Conservation (phyloP, 805 yeast genomes). For the Wilhelminamyces savonicus region DNA sequence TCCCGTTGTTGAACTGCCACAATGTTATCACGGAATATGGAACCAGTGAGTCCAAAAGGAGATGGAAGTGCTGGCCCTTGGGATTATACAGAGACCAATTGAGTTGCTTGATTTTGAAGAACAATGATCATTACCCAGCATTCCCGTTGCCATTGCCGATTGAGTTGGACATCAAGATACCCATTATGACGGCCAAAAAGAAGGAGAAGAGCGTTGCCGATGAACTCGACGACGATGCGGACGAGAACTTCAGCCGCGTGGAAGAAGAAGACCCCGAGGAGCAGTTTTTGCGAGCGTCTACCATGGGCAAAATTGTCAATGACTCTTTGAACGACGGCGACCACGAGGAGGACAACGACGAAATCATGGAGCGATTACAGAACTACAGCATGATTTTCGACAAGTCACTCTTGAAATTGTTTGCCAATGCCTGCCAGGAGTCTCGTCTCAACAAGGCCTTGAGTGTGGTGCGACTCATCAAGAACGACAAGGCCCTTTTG, state of each 20-base stretch:
- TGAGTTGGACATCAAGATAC: slow-evolving; percentile 66
- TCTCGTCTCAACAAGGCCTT: slow-evolving; percentile 60
- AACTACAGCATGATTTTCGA: slow-evolving; percentile 57
- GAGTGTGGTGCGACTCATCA: slow-evolving; percentile 61
- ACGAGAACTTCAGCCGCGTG: slow-evolving; percentile 6
- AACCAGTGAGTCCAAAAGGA: slow-evolving; percentile 40
- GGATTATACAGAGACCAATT: slow-evolving; percentile 68
- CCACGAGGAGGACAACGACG: slow-evolving; percentile 27
- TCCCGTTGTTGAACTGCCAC: slow-evolving; percentile 67
- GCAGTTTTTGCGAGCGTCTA: slow-evolving; percentile 51
- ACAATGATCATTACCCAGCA: slow-evolving; percentile 57
- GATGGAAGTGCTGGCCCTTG: slow-evolving; percentile 81
- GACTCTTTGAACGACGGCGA: slow-evolving; percentile 40
- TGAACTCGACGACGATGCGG: slow-evolving; percentile 15
- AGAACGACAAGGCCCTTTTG: slow-evolving; percentile 69
- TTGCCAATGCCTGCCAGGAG: slow-evolving; percentile 68
- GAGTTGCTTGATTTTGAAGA: slow-evolving; percentile 70
- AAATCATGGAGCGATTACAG: slow-evolving; percentile 45
- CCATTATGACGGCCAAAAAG: slow-evolving; percentile 36
- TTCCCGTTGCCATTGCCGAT: slow-evolving; percentile 83
- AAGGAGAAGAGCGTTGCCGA: slow-evolving; percentile 18
- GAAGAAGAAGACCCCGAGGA: slow-evolving; percentile 50
- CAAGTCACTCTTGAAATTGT: slow-evolving; percentile 67
- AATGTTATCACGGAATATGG: slow-evolving; percentile 40
- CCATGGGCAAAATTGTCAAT: slow-evolving; percentile 54